Percentiles rank a stretch among this genome's conserved stretches.
Evolutionary conservation across 805 yeast species (phyloP).

Genomic region (Grigorovia humatica): DNA sequence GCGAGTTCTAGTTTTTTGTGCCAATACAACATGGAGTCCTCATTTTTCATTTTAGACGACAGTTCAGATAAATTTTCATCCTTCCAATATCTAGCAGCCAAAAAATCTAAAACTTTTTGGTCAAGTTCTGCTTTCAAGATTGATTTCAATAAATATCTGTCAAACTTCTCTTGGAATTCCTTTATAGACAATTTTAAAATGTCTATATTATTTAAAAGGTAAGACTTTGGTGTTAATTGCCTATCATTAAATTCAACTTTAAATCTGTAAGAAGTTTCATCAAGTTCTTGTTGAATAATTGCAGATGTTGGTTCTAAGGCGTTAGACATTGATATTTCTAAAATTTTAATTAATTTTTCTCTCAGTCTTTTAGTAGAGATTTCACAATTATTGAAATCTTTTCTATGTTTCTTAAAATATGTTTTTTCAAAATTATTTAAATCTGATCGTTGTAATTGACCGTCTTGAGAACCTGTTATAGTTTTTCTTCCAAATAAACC

Average conservation of each 20-base stretch:
- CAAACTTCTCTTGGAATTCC: conserved; percentile 73
- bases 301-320: conserved; percentile 80
- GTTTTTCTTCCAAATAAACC: conserved; percentile 10
- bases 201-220: conserved; percentile 86
- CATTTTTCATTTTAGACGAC: conserved; percentile 41
- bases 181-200: conserved; percentile 75
- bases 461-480: conserved; percentile 34
- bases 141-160: conserved; percentile 70
- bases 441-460: conserved; percentile 20
- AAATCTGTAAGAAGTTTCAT: conserved; percentile 84
- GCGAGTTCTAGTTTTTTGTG: conserved; percentile 75
- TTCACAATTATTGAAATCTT: conserved; percentile 49
- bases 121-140: conserved; percentile 77
- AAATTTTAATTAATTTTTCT: conserved; percentile 70
- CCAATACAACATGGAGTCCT: conserved; percentile 60
- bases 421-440: conserved; percentile 58
- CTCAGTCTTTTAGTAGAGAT: conserved; percentile 71
- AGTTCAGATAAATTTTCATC: conserved; percentile 37
- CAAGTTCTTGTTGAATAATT: conserved; percentile 81
- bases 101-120: conserved; percentile 74
- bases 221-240: conserved; percentile 86
- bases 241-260: conserved; percentile 96
- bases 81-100: conserved; percentile 92
- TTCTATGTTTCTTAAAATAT: conserved; percentile 56
- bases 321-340: conserved; percentile 84